phyloP scores from a whole-genome alignment of 228 moss, liverwort and hornwort species.

The Sphagnum magellanicum region DNA sequence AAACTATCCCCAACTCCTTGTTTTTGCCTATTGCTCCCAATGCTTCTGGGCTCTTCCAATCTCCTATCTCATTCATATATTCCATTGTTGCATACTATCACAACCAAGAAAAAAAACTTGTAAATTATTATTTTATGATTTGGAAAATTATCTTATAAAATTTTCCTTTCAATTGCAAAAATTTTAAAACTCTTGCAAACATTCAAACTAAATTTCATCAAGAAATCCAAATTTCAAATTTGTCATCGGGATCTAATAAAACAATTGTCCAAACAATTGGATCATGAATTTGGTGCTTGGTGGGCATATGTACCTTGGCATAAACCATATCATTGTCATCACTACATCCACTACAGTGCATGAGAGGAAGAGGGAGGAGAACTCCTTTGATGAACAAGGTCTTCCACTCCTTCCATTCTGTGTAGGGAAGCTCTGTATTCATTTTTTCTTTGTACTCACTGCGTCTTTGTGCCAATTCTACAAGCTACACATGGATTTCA shows the following conservation, averaged over 20 bases:
- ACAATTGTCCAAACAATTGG: neutral
- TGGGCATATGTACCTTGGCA: constrained; percentile 13
- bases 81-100: constrained; percentile 39
- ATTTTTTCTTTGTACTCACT: constrained; percentile 45
- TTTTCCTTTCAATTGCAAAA: neutral
- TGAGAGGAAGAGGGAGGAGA: constrained; percentile 32
- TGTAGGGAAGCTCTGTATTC: constrained; percentile 28
- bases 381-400: constrained; percentile 38
- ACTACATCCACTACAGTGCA: constrained; percentile 5
- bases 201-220: too few species aligned
- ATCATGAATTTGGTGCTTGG: neutral
- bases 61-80: constrained; percentile 70
- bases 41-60: constrained; percentile 51
- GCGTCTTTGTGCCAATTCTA: constrained; percentile 35
- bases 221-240: too few species aligned
- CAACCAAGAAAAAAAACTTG: too few species aligned
- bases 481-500: constrained; percentile 24
- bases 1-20: constrained; percentile 30
- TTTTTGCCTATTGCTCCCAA: constrained; percentile 66
- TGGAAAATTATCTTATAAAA: neutral
- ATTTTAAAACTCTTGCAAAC: too few species aligned
- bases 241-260: neutral
- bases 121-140: neutral
- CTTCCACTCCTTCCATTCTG: constrained; percentile 74
- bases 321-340: constrained; percentile 19